Conservation (phyloP, 768 basidiomycete genomes). For the Lactarius evosmus region DNA sequence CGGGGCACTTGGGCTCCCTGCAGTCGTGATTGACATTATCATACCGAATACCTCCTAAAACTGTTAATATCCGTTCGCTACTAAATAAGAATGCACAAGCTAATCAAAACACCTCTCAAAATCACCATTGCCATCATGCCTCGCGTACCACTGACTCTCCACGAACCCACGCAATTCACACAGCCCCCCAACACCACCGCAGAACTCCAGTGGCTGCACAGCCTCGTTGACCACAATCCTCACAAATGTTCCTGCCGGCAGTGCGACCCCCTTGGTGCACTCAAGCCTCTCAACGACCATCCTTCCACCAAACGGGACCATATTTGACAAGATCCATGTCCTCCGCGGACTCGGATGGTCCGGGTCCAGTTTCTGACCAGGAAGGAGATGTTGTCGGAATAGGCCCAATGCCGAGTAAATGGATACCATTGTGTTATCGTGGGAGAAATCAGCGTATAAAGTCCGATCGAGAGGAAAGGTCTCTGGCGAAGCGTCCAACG, state of each 20-base stretch:
- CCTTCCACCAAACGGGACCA: conserved; percentile 73
- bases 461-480: conserved; percentile 71
- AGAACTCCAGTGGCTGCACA: conserved; percentile 60
- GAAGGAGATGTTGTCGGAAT: conserved; percentile 29
- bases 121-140: conserved; percentile 65
- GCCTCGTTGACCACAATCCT: conserved; percentile 79
- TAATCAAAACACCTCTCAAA: conserved; percentile 52
- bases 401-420: conserved; percentile 62
- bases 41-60: neutral
- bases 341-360: conserved; percentile 27
- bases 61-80: neutral
- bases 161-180: conserved; percentile 67
- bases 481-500: conserved; percentile 55
- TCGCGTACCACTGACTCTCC: conserved; percentile 65
- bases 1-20: too few species aligned
- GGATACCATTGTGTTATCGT: conserved; percentile 82
- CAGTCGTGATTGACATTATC: too few species aligned
- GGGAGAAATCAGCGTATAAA: conserved; percentile 78
- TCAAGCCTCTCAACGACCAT: conserved; percentile 70
- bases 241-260: conserved; percentile 41
- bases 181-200: conserved; percentile 53
- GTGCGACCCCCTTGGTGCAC: conserved; percentile 37
- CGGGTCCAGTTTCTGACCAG: conserved; percentile 30
- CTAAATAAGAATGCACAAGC: neutral
- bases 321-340: conserved; percentile 51